phyloP scores from a whole-genome alignment of 2,329 filamentous ascomycete genomes.

The Trichoderma koningii region DNA sequence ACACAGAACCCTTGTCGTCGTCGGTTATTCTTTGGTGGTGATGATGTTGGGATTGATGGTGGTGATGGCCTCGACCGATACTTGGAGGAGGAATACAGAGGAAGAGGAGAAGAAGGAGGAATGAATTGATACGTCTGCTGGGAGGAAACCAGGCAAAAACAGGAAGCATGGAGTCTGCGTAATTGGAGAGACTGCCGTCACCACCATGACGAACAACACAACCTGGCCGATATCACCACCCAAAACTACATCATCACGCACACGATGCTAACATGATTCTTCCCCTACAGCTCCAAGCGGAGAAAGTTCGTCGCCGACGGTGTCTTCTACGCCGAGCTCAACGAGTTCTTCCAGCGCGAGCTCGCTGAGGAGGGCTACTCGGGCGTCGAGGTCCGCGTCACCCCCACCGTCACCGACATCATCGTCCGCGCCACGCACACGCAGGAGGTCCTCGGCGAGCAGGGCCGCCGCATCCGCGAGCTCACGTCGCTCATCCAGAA shows the following conservation, averaged over 20 bases:
- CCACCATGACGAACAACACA: background rate
- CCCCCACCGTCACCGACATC: slow-evolving; percentile 99
- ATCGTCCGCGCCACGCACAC: slow-evolving; percentile 99
- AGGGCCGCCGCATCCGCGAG: slow-evolving; percentile 99
- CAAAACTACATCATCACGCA: background rate
- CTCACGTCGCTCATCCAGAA: slow-evolving; percentile 99
- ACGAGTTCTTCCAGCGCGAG: slow-evolving; percentile 99
- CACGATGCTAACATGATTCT: slow-evolving; percentile 12
- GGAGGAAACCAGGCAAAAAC: background rate
- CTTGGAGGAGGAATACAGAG: background rate
- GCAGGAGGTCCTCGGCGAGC: slow-evolving; percentile 99
- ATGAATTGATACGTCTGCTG: background rate
- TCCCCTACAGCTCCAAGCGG: slow-evolving; percentile 71
- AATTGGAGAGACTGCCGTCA: background rate
- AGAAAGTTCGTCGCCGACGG: slow-evolving; percentile 96
- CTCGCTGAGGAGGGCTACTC: slow-evolving; percentile 99
- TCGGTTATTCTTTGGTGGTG: background rate
- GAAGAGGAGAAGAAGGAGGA: background rate
- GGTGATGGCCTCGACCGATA: slow-evolving; percentile 11
- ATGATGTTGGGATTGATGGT: background rate
- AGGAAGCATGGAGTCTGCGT: background rate
- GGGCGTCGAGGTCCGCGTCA: slow-evolving; percentile 99
- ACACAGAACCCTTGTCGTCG: background rate
- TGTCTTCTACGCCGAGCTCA: slow-evolving; percentile 99
- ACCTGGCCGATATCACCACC: background rate